Conservation (phyloP, 441 rosid genomes). For the Erodium moschatum region DNA sequence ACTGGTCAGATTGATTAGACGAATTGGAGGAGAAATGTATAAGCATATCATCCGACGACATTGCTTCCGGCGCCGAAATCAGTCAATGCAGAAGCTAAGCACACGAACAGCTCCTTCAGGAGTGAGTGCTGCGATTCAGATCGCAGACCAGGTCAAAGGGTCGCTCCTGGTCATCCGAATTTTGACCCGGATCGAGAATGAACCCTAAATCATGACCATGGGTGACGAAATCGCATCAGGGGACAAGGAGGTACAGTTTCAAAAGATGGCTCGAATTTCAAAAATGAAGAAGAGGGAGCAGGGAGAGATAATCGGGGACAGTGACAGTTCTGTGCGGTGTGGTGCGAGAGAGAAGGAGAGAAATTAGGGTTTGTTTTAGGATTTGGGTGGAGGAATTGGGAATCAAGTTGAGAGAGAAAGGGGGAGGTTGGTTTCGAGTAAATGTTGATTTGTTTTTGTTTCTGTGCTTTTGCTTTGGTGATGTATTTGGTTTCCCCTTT, state of each 20-base stretch:
- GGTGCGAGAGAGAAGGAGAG: neutral
- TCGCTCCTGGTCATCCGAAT: too few species aligned
- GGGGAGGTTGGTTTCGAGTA: neutral
- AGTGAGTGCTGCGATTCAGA: neutral
- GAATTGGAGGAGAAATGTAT: conserved; percentile 86
- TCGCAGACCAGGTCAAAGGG: neutral
- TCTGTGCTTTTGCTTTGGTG: neutral
- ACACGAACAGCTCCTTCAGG: neutral
- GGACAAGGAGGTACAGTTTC: neutral
- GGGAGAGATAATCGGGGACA: neutral
- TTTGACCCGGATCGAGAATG: neutral
- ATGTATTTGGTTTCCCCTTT: neutral
- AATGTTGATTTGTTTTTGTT: neutral
- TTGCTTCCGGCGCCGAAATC: neutral
- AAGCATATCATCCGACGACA: conserved; percentile 74
- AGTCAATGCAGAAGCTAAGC: neutral
- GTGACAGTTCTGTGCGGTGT: neutral
- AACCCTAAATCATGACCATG: neutral
- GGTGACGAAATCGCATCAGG: neutral
- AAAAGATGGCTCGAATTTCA: neutral
- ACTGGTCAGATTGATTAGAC: conserved; percentile 90
- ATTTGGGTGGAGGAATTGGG: conserved; percentile 6
- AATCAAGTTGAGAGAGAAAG: conserved; percentile 5
- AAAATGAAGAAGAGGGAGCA: neutral
- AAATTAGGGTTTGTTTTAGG: neutral